Evolutionary conservation across 441 rosid genomes (phyloP).

Genomic region (Dalechampia spathulata): DNA sequence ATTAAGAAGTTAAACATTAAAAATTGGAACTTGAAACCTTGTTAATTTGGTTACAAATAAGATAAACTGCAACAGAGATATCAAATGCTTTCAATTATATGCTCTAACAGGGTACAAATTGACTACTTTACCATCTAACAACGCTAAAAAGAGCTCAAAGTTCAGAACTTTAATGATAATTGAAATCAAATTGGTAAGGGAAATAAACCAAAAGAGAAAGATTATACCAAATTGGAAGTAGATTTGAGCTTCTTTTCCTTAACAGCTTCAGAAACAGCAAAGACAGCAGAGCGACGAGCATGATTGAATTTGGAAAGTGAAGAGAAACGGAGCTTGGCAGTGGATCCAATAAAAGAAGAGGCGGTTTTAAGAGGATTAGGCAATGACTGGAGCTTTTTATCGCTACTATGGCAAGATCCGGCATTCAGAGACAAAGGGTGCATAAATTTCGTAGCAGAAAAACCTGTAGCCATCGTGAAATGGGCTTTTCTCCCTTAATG

Average conservation of each 20-base stretch:
- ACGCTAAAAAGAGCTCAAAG: too few relatives aligned
- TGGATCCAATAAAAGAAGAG: constrained; percentile 48
- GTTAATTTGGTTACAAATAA: too few relatives aligned
- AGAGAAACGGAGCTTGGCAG: constrained; percentile 31
- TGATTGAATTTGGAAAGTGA: constrained; percentile 19
- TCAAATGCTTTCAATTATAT: too few relatives aligned
- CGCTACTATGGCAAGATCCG: constrained; percentile 40
- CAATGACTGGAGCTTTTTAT: constrained; percentile 8
- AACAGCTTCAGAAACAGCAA: constrained; percentile 48
- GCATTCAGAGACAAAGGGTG: constrained; percentile 30
- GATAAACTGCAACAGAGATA: too few relatives aligned
- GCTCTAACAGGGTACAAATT: too few relatives aligned
- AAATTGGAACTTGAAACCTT: too few relatives aligned
- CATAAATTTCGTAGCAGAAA: constrained; percentile 38
- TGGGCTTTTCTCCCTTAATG: too few relatives aligned
- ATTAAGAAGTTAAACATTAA: too few relatives aligned
- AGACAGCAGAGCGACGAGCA: constrained; percentile 40
- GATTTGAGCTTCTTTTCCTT: constrained; percentile 54
- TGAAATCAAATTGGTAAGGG: too few relatives aligned
- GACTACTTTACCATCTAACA: too few relatives aligned
- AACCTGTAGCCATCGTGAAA: constrained; percentile 33
- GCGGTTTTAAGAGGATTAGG: constrained; percentile 33
- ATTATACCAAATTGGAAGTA: constrained; percentile 40
- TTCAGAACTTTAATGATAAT: too few relatives aligned
- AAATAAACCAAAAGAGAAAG: neutral